phyloP scores from a whole-genome alignment of 2,329 filamentous ascomycete species.

The Chaetomium olivaceum region DNA sequence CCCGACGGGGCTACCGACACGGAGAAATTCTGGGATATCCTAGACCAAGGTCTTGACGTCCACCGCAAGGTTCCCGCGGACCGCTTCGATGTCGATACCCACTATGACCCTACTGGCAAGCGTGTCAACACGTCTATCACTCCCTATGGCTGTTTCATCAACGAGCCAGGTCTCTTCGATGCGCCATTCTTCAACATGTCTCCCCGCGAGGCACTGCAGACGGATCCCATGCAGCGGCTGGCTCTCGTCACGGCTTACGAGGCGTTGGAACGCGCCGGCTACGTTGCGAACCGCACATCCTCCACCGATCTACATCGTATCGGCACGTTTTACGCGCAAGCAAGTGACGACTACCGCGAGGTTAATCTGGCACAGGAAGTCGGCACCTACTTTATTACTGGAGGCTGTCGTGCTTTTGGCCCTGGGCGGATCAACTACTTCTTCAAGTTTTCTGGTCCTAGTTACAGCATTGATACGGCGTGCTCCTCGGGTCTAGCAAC shows the following conservation, averaged over 20 bases:
- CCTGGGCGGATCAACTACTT: conserved; percentile 51
- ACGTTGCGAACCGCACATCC: conserved; percentile 66
- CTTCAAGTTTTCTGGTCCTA: conserved; percentile 22
- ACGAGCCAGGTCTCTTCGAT: conserved; percentile 73
- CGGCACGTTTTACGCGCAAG: conserved; percentile 74
- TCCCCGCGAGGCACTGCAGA: conserved; percentile 72
- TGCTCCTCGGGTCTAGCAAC: conserved; percentile 35
- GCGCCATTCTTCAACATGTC: conserved; percentile 83
- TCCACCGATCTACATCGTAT: conserved; percentile 61
- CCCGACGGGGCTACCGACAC: conserved; percentile 56
- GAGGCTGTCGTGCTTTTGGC: conserved; percentile 52
- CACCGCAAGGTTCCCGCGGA: conserved; percentile 63
- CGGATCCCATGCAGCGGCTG: conserved; percentile 74
- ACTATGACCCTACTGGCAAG: conserved; percentile 68
- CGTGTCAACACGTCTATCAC: conserved; percentile 35
- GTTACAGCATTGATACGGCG: conserved; percentile 38
- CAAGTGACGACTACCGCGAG: conserved; percentile 77
- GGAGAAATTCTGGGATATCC: conserved; percentile 66
- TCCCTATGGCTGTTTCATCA: conserved; percentile 67
- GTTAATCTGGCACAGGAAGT: conserved; percentile 70
- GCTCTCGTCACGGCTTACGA: conserved; percentile 76
- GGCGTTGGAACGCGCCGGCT: conserved; percentile 74
- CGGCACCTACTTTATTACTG: conserved; percentile 57
- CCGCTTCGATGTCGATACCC: conserved; percentile 66
- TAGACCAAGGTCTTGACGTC: conserved; percentile 67